These are phyloP conservation scores for Botrytis deweyae DNA, from an alignment of 2,329 filamentous ascomycete genomes.

Conservation along the genomic window DNA sequence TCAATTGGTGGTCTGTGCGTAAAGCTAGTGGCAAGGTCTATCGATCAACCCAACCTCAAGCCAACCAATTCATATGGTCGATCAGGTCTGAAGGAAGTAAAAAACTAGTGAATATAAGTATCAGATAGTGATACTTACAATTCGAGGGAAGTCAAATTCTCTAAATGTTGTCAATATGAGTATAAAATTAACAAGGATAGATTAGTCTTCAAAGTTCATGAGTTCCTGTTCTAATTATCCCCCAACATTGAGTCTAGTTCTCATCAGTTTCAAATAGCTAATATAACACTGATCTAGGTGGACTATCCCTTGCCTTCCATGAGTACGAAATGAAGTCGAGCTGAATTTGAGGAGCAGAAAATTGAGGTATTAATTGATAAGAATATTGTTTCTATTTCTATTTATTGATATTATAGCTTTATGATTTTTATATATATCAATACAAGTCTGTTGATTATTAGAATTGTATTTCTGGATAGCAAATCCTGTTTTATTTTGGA, in stretches of 20 bases:
- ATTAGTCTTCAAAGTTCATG: neutral
- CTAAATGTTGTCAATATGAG: neutral
- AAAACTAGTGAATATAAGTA: neutral
- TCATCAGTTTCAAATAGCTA: neutral
- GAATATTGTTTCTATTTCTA: too few relatives aligned
- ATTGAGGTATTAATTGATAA: too few relatives aligned
- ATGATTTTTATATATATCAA: too few relatives aligned
- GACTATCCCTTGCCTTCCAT: too few relatives aligned
- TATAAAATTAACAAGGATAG: neutral
- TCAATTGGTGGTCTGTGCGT: neutral
- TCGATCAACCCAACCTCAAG: neutral
- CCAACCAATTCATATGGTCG: neutral
- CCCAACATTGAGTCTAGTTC: neutral
- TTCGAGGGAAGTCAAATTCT: too few relatives aligned
- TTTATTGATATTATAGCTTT: too few relatives aligned
- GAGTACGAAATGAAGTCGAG: too few relatives aligned
- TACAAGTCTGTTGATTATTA: too few relatives aligned
- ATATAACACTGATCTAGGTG: too few relatives aligned
- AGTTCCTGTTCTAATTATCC: neutral
- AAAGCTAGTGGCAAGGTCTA: neutral
- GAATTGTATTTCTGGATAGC: too few relatives aligned
- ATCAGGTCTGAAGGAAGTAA: neutral
- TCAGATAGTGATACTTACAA: neutral
- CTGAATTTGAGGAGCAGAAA: too few relatives aligned
- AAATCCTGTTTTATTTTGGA: too few relatives aligned